phyloP scores from a whole-genome alignment of 2,329 filamentous ascomycete genomes.

The Aspergillus pseudoviridinutans region DNA sequence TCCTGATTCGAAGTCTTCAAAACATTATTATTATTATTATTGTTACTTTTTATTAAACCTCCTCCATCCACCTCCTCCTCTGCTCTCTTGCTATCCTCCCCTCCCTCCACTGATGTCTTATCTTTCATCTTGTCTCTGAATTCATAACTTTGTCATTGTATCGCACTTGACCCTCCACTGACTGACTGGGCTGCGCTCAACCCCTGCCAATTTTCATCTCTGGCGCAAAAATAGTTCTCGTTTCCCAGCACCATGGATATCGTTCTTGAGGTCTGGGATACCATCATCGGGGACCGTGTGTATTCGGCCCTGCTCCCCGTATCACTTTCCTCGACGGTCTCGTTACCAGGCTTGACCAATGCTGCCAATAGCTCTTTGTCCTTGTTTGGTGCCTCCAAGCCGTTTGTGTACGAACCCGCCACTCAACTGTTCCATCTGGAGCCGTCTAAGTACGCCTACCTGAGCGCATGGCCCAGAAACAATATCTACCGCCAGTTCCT shows the following conservation, averaged over 20 bases:
- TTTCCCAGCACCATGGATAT: slow-evolving; percentile 68
- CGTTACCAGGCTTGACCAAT: slow-evolving; percentile 46
- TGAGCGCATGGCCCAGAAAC: slow-evolving; percentile 73
- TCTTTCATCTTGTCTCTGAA: neutral
- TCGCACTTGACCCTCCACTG: neutral
- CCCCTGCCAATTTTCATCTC: no score
- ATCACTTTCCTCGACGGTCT: slow-evolving; percentile 51
- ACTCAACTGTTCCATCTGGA: slow-evolving; percentile 65
- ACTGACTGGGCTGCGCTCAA: no score
- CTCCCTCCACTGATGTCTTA: slow-evolving; percentile 7
- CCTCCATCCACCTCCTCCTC: slow-evolving; percentile 1
- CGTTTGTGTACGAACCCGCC: slow-evolving; percentile 62
- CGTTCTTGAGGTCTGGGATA: slow-evolving; percentile 80
- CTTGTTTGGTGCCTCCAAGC: slow-evolving; percentile 51
- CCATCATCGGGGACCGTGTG: slow-evolving; percentile 71
- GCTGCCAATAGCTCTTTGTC: slow-evolving; percentile 54
- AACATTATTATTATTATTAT: slow-evolving; percentile 13
- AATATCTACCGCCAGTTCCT: slow-evolving; percentile 70
- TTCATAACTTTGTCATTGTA: neutral
- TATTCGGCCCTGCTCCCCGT: slow-evolving; percentile 70
- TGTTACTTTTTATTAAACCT: slow-evolving; percentile 5
- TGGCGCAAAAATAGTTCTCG: neutral
- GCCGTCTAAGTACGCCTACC: slow-evolving; percentile 72
- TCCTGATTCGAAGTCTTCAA: neutral
- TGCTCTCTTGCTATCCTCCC: slow-evolving; percentile 2